A percentile compares a stretch with the other conserved stretches of the same genome.
phyloP scores from a whole-genome alignment of 2,329 filamentous ascomycete genomes.

The Ophiocordyceps robertsii region DNA sequence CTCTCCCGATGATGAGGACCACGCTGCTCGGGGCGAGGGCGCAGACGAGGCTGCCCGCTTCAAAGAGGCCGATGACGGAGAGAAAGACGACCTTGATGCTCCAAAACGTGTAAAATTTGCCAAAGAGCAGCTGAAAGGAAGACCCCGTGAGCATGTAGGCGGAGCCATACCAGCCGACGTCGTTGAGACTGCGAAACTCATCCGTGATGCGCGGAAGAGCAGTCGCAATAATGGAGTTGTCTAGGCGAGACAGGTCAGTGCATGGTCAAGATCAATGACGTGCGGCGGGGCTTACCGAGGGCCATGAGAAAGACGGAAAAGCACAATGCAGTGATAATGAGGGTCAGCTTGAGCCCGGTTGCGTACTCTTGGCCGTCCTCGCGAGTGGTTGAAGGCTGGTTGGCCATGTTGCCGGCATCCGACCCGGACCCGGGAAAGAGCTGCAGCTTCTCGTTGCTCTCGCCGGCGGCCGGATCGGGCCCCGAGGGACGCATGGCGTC shows the following conservation, averaged over 20 bases:
- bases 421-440: slow-evolving; percentile 4
- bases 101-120: slow-evolving; percentile 36
- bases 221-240: slow-evolving; percentile 23
- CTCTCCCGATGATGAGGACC: slow-evolving; percentile 37
- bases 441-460: slow-evolving; percentile 16
- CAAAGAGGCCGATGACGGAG: slow-evolving; percentile 26
- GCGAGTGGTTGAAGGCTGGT: neutral
- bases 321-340: slow-evolving; percentile 30
- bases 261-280: slow-evolving; percentile 35
- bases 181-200: neutral
- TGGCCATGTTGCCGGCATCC: slow-evolving; percentile 2
- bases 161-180: slow-evolving; percentile 33
- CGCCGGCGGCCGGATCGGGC: slow-evolving; percentile 5
- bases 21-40: slow-evolving; percentile 30
- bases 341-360: slow-evolving; percentile 20
- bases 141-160: slow-evolving; percentile 34
- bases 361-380: slow-evolving; percentile 20
- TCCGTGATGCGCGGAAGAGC: slow-evolving; percentile 30
- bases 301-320: slow-evolving; percentile 35
- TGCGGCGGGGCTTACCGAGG: slow-evolving; percentile 38
- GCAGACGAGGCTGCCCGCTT: slow-evolving; percentile 27
- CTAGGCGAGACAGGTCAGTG: slow-evolving; percentile 13
- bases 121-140: slow-evolving; percentile 34
- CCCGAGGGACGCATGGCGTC: slow-evolving; percentile 7
- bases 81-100: slow-evolving; percentile 33